Base-by-base conservation (phyloP, 495 filamentous ascomycete genomes). In the Aspergillus funiculosus region DNA sequence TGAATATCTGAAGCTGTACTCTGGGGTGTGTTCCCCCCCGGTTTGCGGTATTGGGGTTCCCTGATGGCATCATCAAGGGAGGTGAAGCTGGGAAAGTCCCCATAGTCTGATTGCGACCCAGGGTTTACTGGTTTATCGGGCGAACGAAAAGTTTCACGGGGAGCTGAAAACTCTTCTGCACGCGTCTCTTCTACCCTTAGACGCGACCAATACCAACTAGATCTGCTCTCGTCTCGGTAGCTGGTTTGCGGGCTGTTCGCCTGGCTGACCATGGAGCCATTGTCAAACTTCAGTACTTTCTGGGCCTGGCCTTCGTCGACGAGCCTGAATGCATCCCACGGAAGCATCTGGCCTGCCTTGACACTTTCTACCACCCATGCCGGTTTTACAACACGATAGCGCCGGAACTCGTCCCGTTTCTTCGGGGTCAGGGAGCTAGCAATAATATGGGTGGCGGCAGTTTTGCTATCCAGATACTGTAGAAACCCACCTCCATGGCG, bases 391-490 rank as follows among this genome's bases (percentile, higher is more conserved):
- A 98, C 87, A 21, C 88, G 81, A 57, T 95, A 97, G 44, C 77
- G 79, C 15, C 67, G 71, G 51, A 94, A 95, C 49, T 96, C 92
- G 24, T 86, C 79, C 21, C 78, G 76, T 59, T 98, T 98, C 72
- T 95, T 97, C 0, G 86, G 87, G 2, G 92, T 91, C 25, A 98
- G 73, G 42, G 80, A 82, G 34, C 85, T 88, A 4, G 91, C 89
- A 56, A 98, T 89, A 55, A 98, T 94, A 62, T 97, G 94, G 2
- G 92, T 98, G 0, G 89, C 88, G 53, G 80, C 78, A 0, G 90
- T 96, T 71, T 96, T 97, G 26, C 83, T 82, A 59, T 92, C 87
- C n/a, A 97, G 72, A 59, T 96, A 95, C 60, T 96, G 91, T 41
- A 94, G 77, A 57, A 95, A 96, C 1, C 84, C 87, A 19, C 90